Evolutionary conservation across 495 filamentous ascomycete species (phyloP).

Genomic region (Xylona heveae): DNA sequence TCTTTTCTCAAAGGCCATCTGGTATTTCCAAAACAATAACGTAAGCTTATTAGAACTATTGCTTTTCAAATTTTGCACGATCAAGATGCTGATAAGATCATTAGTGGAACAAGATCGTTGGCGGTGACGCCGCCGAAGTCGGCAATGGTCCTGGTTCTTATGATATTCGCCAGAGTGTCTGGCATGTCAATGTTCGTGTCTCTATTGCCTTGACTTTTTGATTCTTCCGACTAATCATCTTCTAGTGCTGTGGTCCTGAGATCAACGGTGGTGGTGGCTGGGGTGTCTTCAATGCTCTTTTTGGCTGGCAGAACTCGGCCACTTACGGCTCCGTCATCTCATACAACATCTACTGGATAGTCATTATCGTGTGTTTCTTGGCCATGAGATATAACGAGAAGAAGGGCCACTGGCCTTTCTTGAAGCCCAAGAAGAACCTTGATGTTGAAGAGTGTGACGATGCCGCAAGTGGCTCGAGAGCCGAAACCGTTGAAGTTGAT

Average conservation of each 20-base stretch:
- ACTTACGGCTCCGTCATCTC: constrained; percentile 67
- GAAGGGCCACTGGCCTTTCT: constrained; percentile 42
- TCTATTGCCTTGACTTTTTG: neutral
- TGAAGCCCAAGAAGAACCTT: constrained; percentile 13
- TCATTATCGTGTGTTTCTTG: constrained; percentile 36
- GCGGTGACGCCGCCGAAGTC: constrained; percentile 51
- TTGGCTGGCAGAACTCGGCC: constrained; percentile 80
- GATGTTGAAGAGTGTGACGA: neutral
- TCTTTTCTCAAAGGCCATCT: constrained; percentile 55
- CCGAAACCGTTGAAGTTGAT: too few species aligned
- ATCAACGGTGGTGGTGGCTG: constrained; percentile 59
- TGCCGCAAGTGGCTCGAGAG: too few species aligned
- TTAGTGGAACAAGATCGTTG: constrained; percentile 41
- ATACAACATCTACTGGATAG: constrained; percentile 79
- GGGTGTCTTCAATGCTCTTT: constrained; percentile 71
- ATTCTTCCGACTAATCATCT: constrained; percentile 1
- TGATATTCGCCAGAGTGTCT: constrained; percentile 64
- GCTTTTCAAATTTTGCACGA: too few species aligned
- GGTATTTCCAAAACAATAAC: constrained; percentile 39
- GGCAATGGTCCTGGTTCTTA: constrained; percentile 73
- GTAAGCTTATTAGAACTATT: too few species aligned
- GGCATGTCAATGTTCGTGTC: constrained; percentile 64
- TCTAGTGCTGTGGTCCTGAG: constrained; percentile 52
- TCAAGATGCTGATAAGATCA: too few species aligned
- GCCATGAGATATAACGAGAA: constrained; percentile 45